A percentile compares a stretch with the other conserved stretches of the same genome.
These are phyloP conservation scores for Sporothrix euskadiensis DNA, from an alignment of 2,329 filamentous ascomycete species.

Conservation along the genomic window DNA sequence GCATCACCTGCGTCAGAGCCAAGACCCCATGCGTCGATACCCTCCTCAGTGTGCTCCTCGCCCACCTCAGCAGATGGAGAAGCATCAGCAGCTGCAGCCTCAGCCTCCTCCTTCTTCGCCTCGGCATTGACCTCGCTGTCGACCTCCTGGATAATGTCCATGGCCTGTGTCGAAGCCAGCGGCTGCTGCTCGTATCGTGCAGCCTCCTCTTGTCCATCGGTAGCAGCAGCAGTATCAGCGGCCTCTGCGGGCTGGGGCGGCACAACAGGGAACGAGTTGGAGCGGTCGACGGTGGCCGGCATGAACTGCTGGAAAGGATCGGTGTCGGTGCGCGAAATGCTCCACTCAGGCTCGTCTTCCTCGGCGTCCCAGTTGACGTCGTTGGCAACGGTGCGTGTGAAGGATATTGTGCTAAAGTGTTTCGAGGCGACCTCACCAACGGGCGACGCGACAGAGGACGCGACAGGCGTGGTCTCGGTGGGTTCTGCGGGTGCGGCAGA, in stretches of 20 bases:
- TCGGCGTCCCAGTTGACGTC: conserved; percentile 61
- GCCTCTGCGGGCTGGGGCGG: conserved; percentile 44
- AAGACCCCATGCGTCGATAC: conserved; percentile 20
- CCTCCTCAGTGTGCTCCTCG: not conserved
- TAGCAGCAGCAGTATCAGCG: not conserved
- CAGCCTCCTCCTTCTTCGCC: conserved; percentile 40
- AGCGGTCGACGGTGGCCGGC: conserved; percentile 53
- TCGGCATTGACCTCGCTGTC: conserved; percentile 52
- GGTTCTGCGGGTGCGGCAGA: not conserved
- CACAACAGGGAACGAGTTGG: conserved; percentile 64
- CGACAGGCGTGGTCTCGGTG: not conserved
- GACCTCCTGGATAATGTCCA: conserved; percentile 55
- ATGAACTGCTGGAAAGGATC: conserved; percentile 63
- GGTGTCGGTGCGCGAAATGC: conserved; percentile 51
- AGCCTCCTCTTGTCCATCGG: not conserved
- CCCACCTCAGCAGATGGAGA: not conserved
- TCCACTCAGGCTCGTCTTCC: conserved; percentile 61
- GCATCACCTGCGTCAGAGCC: not conserved
- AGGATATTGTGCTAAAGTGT: conserved; percentile 63
- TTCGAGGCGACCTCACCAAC: conserved; percentile 41
- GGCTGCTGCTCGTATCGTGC: conserved; percentile 36
- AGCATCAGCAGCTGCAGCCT: not conserved
- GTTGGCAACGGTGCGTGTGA: conserved; percentile 64
- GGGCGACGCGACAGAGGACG: not conserved
- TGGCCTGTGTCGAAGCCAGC: conserved; percentile 52